Conservation (phyloP, 352 stramenopile species). For the Globisporangium middletonii region DNA sequence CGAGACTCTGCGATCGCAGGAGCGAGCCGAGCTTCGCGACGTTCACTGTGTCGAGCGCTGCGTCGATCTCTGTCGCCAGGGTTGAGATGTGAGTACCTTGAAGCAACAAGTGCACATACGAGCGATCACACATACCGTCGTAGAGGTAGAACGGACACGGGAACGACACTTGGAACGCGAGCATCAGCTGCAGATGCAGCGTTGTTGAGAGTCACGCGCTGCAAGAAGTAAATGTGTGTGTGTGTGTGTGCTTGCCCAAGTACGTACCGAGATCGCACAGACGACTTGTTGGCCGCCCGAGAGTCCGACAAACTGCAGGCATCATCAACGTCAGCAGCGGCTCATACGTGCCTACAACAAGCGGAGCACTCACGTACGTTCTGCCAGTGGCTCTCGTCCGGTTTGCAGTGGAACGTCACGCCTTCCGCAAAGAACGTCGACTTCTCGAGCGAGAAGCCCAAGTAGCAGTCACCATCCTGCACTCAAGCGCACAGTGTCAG, state of each 20-base stretch:
- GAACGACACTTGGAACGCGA: slow-evolving; percentile 32
- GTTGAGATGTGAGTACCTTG: background rate
- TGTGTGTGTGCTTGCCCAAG: background rate
- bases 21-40: slow-evolving; percentile 22
- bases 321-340: background rate
- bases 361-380: slow-evolving; percentile 11
- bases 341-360: background rate
- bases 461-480: slow-evolving; percentile 34
- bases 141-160: slow-evolving; percentile 31
- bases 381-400: slow-evolving; percentile 36
- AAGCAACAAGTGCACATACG: background rate
- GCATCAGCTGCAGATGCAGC: slow-evolving; percentile 20
- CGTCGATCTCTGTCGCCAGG: slow-evolving; percentile 25
- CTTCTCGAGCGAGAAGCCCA: slow-evolving; percentile 25
- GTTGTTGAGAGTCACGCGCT: background rate
- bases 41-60: slow-evolving; percentile 31
- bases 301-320: slow-evolving; percentile 26
- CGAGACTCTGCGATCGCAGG: slow-evolving; percentile 15
- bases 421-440: slow-evolving; percentile 26
- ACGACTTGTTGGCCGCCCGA: slow-evolving; percentile 36
- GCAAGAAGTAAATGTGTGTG: too few species aligned
- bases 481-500: background rate
- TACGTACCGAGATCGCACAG: slow-evolving; percentile 25
- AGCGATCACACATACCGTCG: slow-evolving; percentile 19
- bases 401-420: slow-evolving; percentile 33